Conservation (phyloP, 495 filamentous ascomycete species). For the Viridothelium virens region DNA sequence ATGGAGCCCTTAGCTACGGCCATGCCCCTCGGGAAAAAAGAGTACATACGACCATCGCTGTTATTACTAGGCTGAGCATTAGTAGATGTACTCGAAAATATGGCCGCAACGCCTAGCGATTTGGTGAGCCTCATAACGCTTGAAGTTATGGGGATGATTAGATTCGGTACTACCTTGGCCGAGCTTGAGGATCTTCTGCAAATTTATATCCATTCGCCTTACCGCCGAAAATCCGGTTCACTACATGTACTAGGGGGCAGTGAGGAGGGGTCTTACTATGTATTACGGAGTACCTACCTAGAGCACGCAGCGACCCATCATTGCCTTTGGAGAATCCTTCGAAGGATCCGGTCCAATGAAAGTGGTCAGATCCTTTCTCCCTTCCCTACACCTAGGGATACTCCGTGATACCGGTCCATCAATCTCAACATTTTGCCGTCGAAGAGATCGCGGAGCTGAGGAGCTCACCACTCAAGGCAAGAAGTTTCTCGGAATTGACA, state of each 20-base stretch:
- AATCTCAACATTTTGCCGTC: no score
- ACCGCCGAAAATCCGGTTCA: not conserved
- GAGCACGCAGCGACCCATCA: no score
- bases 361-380: no score
- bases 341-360: no score
- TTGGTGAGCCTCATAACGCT: slow-evolving; percentile 8
- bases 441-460: no score
- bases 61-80: not conserved
- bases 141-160: not conserved
- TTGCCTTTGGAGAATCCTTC: no score
- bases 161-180: not conserved
- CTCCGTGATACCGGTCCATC: no score
- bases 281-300: no score
- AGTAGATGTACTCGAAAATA: not conserved
- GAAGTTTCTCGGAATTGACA: no score
- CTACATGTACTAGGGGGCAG: not conserved
- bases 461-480: no score
- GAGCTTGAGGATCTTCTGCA: not conserved
- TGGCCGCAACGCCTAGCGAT: not conserved
- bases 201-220: not conserved
- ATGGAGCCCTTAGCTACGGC: not conserved
- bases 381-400: no score
- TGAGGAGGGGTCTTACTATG: not conserved
- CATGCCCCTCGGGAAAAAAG: not conserved
- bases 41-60: not conserved